Base-by-base conservation (phyloP, 192 early-diverging fungal genomes). In the Coemansia sp. region DNA sequence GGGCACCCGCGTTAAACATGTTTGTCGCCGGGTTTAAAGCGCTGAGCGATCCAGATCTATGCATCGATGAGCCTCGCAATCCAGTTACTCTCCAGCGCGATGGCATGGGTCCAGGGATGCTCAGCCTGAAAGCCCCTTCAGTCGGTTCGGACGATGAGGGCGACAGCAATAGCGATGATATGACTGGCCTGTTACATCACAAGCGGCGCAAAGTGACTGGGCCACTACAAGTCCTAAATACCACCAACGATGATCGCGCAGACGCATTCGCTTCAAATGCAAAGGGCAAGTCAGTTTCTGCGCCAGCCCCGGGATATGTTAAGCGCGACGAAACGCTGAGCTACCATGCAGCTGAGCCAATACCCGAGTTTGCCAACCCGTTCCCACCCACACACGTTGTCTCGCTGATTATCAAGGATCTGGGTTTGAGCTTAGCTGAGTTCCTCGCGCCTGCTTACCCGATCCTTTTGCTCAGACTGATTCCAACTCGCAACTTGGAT, bases 391-490 rank as follows among this genome's bases (percentile, higher is more conserved):
- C 73, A 62, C 82, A 84, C 44, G 79, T 79, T 27, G 75, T 84
- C 49, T 79, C 71, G 43, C 76, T 80, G 31, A 79, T 84, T 22
- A 72, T 73, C 22, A 74, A 70, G 20, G 76, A 80, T 18, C 39
- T 84, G 31, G 82, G 76, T 16, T 53, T 73, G 62, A 76, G 68
- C 15, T 71, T 79, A 47, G 73, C 76, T 11, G 55, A 74, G 47
- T 84, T 84, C 46, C 55, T 84, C 1, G 82, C 82, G 0, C 82
- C 82, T 0, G 78, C 82, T 13, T 84, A 79, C 64, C 82, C 82
- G 15, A 72, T 84, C 68, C 71, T 84, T 43, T 41, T 83, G 47
- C 75, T 83, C n/a, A 22, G 52, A 20, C 52, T 53, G 52, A 53
- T 53, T 10, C 52, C 47, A 5, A 20, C 47, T 6, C 47, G 47